Evolutionary conservation across 345 rosid species (phyloP).

Genomic region (Acer yangbiense): DNA sequence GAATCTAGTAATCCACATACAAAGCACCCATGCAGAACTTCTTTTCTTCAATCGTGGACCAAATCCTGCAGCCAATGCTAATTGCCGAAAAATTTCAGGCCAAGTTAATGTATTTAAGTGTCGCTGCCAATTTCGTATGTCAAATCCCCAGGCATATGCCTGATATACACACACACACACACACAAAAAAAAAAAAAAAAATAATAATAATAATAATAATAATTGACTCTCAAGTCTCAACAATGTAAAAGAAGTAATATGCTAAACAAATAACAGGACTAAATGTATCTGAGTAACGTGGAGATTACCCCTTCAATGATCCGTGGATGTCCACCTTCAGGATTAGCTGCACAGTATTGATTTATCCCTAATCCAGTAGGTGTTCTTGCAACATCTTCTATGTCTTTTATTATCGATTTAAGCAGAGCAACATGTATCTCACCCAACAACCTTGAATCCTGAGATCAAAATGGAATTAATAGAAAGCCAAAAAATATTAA

Average conservation of each 20-base stretch:
- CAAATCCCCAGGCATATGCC: constrained; percentile 99
- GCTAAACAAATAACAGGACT: constrained; percentile 8
- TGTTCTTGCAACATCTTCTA: constrained; percentile 93
- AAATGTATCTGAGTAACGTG: constrained; percentile 15
- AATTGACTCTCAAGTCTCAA: constrained; percentile 21
- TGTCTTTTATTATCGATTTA: constrained; percentile 76
- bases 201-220: too few relatives aligned
- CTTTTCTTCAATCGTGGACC: constrained; percentile 86
- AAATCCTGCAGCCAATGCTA: constrained; percentile 87
- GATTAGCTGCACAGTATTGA: constrained; percentile 80
- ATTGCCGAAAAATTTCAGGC: constrained; percentile 93
- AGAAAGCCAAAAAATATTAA: constrained; percentile 6
- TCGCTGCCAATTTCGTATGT: constrained; percentile 90
- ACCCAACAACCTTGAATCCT: constrained; percentile 97
- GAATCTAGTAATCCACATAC: too few relatives aligned
- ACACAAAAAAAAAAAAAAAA: background rate
- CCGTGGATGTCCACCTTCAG: constrained; percentile 98
- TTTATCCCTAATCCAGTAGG: constrained; percentile 83
- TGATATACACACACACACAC: constrained; percentile 30
- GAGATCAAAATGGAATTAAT: constrained; percentile 28
- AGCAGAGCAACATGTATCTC: constrained; percentile 90
- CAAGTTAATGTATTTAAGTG: constrained; percentile 87
- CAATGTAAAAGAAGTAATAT: constrained; percentile 18
- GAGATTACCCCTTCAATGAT: constrained; percentile 91
- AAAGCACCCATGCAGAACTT: constrained; percentile 27